Evolutionary conservation across 768 basidiomycete genomes (phyloP).

Genomic region (Lanmaoa rubissima): DNA sequence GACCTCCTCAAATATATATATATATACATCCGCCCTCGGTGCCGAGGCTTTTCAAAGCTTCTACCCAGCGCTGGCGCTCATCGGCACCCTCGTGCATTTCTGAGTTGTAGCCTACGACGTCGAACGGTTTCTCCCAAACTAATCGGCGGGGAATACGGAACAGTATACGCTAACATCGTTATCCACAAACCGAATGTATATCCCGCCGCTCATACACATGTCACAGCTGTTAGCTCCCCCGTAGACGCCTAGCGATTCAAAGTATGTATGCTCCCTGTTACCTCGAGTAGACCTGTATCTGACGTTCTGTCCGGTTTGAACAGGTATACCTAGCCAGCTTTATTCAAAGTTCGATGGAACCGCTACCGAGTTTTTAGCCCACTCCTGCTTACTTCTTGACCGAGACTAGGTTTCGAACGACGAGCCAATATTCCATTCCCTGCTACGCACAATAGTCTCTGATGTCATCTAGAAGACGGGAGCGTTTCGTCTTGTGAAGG

Average conservation of each 20-base stretch:
- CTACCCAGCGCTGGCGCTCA: background rate
- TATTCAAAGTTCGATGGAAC: background rate
- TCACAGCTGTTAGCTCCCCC: constrained; percentile 56
- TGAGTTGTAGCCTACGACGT: constrained; percentile 13
- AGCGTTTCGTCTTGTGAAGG: constrained; percentile 83
- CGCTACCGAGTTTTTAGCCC: constrained; percentile 49
- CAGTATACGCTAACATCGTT: constrained; percentile 69
- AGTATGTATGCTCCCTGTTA: constrained; percentile 40
- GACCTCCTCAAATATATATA: background rate
- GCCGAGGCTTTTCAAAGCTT: too few species aligned
- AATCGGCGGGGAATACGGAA: constrained; percentile 74
- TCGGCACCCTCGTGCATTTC: background rate
- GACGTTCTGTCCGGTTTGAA: constrained; percentile 58
- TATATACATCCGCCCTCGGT: background rate
- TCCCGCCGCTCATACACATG: constrained; percentile 45
- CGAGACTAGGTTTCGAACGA: constrained; percentile 58
- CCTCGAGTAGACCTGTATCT: background rate
- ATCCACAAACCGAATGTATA: constrained; percentile 61
- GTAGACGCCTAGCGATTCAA: constrained; percentile 91
- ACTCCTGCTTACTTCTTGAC: constrained; percentile 96
- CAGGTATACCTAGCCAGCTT: constrained; percentile 54
- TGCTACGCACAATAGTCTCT: constrained; percentile 1
- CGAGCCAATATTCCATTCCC: background rate
- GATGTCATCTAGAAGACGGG: constrained; percentile 36
- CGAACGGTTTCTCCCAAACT: constrained; percentile 35